Evolutionary conservation across 2,329 filamentous ascomycete species (phyloP), one percentile per base, ranked within the genome.

Genomic region (Neofusicoccum ribis): DNA sequence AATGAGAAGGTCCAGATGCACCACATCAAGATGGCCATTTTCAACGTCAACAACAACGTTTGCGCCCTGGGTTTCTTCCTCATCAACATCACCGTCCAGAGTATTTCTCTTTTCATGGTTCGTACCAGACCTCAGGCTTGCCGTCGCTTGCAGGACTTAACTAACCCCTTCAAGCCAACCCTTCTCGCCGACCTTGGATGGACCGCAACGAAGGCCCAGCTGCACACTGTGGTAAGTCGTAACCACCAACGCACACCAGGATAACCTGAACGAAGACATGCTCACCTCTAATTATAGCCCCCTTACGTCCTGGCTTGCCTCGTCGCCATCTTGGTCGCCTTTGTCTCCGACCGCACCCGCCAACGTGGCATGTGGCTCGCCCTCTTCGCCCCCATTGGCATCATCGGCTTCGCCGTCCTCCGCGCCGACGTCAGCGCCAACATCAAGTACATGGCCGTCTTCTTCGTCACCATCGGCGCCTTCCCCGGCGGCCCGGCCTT

Each of bases 51-150:
- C 75, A 87, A 86, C 76, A 84, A 85, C 70, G 83, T 86, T 46
- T 87, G 84, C 71, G 84, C 84, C 1, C 70, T 82, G 5, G 85
- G 85, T 6, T 87, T 87, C 78, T 85, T 87, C 76, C 77, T 82
- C 69, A 84, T 86, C 77, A 87, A 88, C 74, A 83, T 88, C 69
- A 86, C 85, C 0, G 85, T 88, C 2, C 84, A 87, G 65, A 74
- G 76, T 31, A 76, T 78, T 39, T 75, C 76, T 1, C 69, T 79
- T 0, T 79, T 78, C 68, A 73, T 78, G 75, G 76, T 76, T 70
- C 68, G 72, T 64, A 14, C 27, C 2, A 2, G 27, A 75, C 27
- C 76, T 31, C 27, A 7, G 27, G 27, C 76, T 64, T 76, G 11
- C 47, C 27, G 8, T 39, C 17, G 20, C 7, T 27, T 17, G 11